Evolutionary conservation across 768 basidiomycete genomes (phyloP), one percentile per base, ranked within the genome.

Genomic region (Calocybe indica): DNA sequence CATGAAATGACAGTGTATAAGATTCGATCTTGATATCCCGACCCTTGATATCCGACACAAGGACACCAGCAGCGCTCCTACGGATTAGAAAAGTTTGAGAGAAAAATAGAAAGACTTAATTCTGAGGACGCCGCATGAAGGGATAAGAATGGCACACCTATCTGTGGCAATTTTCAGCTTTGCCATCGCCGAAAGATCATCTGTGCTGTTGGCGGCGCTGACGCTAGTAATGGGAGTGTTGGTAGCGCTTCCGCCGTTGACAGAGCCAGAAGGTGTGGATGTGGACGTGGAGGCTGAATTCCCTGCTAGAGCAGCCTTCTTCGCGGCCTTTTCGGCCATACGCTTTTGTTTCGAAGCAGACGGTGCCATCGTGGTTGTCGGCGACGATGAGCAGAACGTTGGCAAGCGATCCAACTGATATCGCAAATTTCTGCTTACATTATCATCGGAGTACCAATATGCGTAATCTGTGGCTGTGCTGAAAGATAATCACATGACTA

Each of bases 1-100:
- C 96, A 59, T 99, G 96, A 79, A 98, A 99, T 2, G 93, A 96
- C 33, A 99, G 79, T 0, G 94, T 96, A 66, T 83, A 99, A 15
- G 84, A 77, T 60, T 96, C 92, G 58, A 98, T 94, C 72, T 97
- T 97, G 78, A 99, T 87, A 73, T 99, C 96, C 47, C 96, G 85
- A 43, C 85, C 80, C 66, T 97, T 93, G 39, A 76, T 65, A 67
- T 99, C 96, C 11, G 93, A 96, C 39, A 92, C 85, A 28, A 98
- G 77, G 13, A 97, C 94, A 49, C 96, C 96, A 22, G 87, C 77
- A 12, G 92, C 85, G 58, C 88, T 90, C 83, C 90, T 92, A 55
- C 32, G 61, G n/a, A 32, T 31, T 30, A 29, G 33, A 50, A 37
- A 12, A 1, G 36, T 22, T 29, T 44, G n/a, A 14, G 15, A 42